Evolutionary conservation across 2,329 filamentous ascomycete genomes (phyloP), one percentile per base, ranked within the genome.

Genomic region (Pyrenochaeta sp.): DNA sequence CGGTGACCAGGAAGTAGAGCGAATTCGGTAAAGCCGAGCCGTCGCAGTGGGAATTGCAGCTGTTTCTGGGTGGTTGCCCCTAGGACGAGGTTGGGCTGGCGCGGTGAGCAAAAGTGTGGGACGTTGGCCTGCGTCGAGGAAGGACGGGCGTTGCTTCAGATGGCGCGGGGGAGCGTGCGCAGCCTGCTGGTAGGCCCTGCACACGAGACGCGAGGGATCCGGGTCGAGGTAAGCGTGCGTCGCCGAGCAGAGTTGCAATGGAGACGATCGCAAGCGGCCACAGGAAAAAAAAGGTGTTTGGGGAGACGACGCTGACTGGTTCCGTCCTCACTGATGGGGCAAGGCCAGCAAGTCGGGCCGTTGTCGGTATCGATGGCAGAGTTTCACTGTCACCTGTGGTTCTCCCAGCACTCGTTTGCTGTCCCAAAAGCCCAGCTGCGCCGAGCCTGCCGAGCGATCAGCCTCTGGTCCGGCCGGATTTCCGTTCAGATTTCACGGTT

Each of bases 391-490:
- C 44, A 51, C 60, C 63, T 45, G 20, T 55, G 55, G 42, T 49
- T 56, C 51, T 69, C 61, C 60, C 66, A 70, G 68, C 62, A 60
- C 58, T 53, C 23, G 36, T 44, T 52, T 45, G 51, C 54, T 59
- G n/a, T n/a, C 57, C 57, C 55, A 61, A 68, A 60, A 46, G 53
- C 60, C 64, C 66, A 66, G 54, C 56, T 67, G 58, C 64, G 71
- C 72, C 69, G 72, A 73, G 70, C 52, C 56, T 66, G 67, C 70
- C 68, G 70, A 69, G 64, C 63, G 66, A 69, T 68, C 68, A 71
- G 63, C 67, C 64, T 70, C 51, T 67, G 45, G 69, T 67, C 61
- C 64, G 66, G 69, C 66, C 66, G 68, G 61, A 54, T 62, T 67
- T 68, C 64, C 61, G 67, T 55, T 57, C 56, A 35, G 47, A 44